Conservation (phyloP, 768 basidiomycete species). For the Serendipita sp. region DNA sequence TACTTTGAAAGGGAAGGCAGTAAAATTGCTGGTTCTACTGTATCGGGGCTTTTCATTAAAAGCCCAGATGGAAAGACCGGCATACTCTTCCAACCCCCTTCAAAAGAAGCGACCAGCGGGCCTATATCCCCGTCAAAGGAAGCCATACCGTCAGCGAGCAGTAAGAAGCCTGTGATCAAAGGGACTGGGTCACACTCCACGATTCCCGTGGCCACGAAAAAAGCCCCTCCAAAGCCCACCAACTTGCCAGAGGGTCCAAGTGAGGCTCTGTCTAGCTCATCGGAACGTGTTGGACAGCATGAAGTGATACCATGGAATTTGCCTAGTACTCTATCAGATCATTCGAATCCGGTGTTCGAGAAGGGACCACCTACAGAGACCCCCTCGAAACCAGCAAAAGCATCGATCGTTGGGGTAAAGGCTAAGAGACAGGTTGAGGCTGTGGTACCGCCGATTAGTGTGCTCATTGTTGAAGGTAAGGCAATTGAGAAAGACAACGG, state of each 20-base stretch:
- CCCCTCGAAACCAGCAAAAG: constrained; percentile 10
- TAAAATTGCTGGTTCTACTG: constrained; percentile 57
- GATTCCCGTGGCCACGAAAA: too few species aligned
- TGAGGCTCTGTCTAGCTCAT: too few species aligned
- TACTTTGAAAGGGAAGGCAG: constrained; percentile 6
- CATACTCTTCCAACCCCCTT: constrained; percentile 76
- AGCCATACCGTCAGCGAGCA: too few species aligned
- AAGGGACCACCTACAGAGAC: constrained; percentile 3
- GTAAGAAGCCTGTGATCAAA: too few species aligned
- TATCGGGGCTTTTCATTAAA: constrained; percentile 79
- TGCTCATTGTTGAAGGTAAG: constrained; percentile 93
- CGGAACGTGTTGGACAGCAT: too few species aligned
- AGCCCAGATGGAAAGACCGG: constrained; percentile 90
- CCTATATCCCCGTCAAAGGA: background rate
- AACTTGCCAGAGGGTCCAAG: too few species aligned
- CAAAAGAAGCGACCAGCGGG: background rate
- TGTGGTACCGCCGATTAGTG: constrained; percentile 91
- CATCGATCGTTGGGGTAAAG: constrained; percentile 7
- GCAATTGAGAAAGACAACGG: constrained; percentile 8
- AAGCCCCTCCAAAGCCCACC: too few species aligned
- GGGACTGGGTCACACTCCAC: too few species aligned
- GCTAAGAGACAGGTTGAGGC: constrained; percentile 31
- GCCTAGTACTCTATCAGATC: too few species aligned
- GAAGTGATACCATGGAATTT: too few species aligned
- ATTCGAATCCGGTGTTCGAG: background rate